Evolutionary conservation across 306 rosid species (phyloP).

Genomic region (Quercus agrifolia): DNA sequence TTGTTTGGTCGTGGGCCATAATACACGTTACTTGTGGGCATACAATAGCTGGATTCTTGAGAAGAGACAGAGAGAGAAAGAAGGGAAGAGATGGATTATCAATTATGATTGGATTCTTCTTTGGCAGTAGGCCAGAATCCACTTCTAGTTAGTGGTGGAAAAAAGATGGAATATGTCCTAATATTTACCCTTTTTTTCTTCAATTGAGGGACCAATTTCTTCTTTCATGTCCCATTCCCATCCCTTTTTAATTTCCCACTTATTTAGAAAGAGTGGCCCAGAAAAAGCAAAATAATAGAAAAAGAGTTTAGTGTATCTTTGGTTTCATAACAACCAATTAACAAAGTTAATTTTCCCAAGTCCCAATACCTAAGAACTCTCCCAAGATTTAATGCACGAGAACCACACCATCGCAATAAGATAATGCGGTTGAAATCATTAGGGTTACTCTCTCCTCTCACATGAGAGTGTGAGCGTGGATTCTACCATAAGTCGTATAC

Average conservation of each 20-base stretch:
- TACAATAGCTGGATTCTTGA: too few relatives aligned
- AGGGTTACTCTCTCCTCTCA: too few relatives aligned
- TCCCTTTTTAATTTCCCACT: conserved; percentile 2
- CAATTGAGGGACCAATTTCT: background rate
- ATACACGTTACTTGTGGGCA: background rate
- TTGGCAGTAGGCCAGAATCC: conserved; percentile 22
- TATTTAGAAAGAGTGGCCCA: background rate
- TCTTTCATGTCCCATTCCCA: background rate
- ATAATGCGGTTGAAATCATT: too few relatives aligned
- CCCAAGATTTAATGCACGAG: background rate
- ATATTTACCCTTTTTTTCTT: background rate
- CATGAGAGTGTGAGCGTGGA: too few relatives aligned
- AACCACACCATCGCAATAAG: too few relatives aligned
- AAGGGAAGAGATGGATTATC: background rate
- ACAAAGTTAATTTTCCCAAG: too few relatives aligned
- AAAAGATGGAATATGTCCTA: conserved; percentile 32
- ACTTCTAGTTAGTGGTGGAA: conserved; percentile 27
- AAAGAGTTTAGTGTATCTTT: background rate
- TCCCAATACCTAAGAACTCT: background rate
- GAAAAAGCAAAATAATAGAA: background rate
- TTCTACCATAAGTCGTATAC: too few relatives aligned
- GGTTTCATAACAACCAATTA: background rate
- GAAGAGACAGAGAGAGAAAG: background rate
- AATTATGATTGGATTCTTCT: too few relatives aligned
- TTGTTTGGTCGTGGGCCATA: conserved; percentile 25